phyloP scores from a whole-genome alignment of 1,284 basidiomycete genomes.

The Cryptococcus sp. region DNA sequence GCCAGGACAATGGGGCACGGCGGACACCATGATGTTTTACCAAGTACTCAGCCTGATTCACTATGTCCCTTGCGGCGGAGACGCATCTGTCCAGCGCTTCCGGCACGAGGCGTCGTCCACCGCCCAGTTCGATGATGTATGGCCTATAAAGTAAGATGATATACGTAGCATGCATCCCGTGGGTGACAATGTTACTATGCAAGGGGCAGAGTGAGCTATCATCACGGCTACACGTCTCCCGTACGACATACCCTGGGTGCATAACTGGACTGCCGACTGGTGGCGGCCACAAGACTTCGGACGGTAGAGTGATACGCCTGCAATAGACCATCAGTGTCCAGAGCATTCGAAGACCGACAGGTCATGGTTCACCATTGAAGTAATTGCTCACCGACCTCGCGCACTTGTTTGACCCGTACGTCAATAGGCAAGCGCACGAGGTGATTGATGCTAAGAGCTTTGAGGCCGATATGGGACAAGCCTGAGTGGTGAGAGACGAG shows the following conservation, averaged over 20 bases:
- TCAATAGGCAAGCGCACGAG: constrained; percentile 18
- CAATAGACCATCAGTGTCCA: neutral
- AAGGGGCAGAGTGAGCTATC: neutral
- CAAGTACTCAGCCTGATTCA: constrained; percentile 22
- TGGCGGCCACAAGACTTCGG: constrained; percentile 22
- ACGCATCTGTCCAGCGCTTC: constrained; percentile 17
- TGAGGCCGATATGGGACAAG: constrained; percentile 19
- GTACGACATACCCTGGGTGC: constrained; percentile 16
- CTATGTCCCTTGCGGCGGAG: constrained; percentile 18
- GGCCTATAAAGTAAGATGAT: constrained; percentile 31
- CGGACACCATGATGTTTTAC: constrained; percentile 11
- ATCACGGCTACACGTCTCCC: neutral
- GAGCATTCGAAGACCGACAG: neutral
- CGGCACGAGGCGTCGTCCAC: constrained; percentile 7
- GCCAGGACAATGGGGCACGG: constrained; percentile 19
- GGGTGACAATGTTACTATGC: constrained; percentile 13
- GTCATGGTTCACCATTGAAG: constrained; percentile 13
- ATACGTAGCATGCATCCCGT: constrained; percentile 29
- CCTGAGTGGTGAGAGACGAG: constrained; percentile 19
- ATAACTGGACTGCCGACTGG: constrained; percentile 8
- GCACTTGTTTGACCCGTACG: constrained; percentile 15
- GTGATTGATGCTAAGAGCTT: constrained; percentile 26
- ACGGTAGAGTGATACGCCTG: constrained; percentile 21
- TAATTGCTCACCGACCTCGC: constrained; percentile 1
- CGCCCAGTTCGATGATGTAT: constrained; percentile 28